These are phyloP conservation scores for Cercospora zeina DNA, from an alignment of 2,329 filamentous ascomycete genomes.

Conservation along the genomic window DNA sequence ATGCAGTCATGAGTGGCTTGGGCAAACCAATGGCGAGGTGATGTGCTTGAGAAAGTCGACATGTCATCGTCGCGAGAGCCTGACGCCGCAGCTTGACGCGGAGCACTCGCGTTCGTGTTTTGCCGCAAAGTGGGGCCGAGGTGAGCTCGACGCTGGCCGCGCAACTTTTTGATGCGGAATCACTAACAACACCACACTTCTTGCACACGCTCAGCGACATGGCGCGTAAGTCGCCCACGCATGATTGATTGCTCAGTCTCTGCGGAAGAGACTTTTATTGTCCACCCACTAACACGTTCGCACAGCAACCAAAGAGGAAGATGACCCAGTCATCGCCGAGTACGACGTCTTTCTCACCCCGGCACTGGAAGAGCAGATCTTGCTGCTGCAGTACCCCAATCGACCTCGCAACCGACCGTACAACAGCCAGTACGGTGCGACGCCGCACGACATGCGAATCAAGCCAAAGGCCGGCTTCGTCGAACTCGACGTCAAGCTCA, in stretches of 20 bases:
- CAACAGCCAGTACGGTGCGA: slow-evolving; percentile 55
- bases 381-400: slow-evolving; percentile 88
- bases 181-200: neutral
- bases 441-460: slow-evolving; percentile 73
- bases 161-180: neutral
- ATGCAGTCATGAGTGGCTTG: neutral
- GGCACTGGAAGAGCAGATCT: slow-evolving; percentile 54
- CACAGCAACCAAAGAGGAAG: slow-evolving; percentile 37
- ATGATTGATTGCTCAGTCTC: slow-evolving; percentile 11
- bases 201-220: neutral
- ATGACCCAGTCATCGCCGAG: slow-evolving; percentile 53
- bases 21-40: slow-evolving; percentile 1
- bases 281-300: slow-evolving; percentile 16
- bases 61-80: neutral
- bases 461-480: slow-evolving; percentile 81
- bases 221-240: slow-evolving; percentile 13
- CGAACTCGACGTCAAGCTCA: slow-evolving; percentile 87
- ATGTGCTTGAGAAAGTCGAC: neutral
- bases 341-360: slow-evolving; percentile 90
- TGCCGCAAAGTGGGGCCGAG: slow-evolving; percentile 10
- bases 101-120: slow-evolving; percentile 9
- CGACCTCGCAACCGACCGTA: slow-evolving; percentile 66
- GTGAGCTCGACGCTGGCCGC: neutral
- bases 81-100: slow-evolving; percentile 17
- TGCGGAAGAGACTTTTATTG: slow-evolving; percentile 14